Evolutionary conservation across 2,329 filamentous ascomycete genomes (phyloP).

Genomic region (Phialophora macrospora): DNA sequence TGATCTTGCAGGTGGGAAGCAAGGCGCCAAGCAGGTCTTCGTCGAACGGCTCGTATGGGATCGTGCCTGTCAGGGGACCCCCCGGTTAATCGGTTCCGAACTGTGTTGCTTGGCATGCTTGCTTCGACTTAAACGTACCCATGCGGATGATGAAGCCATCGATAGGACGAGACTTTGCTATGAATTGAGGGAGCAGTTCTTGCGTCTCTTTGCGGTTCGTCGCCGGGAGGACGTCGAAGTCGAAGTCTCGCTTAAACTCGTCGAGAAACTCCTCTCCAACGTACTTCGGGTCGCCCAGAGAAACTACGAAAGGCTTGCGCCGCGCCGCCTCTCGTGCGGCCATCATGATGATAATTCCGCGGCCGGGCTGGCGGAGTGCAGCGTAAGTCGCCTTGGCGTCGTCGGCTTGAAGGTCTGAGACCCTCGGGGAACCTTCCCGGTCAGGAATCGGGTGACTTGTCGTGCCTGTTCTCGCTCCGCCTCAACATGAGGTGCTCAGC

Average conservation of each 20-base stretch:
- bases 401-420: too few species aligned
- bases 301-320: slow-evolving; percentile 50
- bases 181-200: slow-evolving; percentile 44
- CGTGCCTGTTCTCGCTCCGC: too few species aligned
- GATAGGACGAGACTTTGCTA: slow-evolving; percentile 44
- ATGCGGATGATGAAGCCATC: slow-evolving; percentile 58
- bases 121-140: slow-evolving; percentile 45
- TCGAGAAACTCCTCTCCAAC: slow-evolving; percentile 49
- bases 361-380: background rate
- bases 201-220: slow-evolving; percentile 47
- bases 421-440: too few species aligned
- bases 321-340: background rate
- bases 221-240: slow-evolving; percentile 44
- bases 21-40: slow-evolving; percentile 51
- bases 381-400: too few species aligned
- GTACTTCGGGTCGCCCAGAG: slow-evolving; percentile 50
- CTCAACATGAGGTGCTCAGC: too few species aligned
- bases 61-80: slow-evolving; percentile 19
- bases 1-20: slow-evolving; percentile 52
- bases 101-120: background rate
- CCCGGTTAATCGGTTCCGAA: background rate
- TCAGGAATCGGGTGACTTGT: too few species aligned
- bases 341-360: background rate
- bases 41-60: slow-evolving; percentile 57
- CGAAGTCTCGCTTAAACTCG: slow-evolving; percentile 38